Percentiles rank a stretch among this genome's conserved stretches.
Evolutionary conservation across 2,329 filamentous ascomycete species (phyloP).

Genomic region (Diaporthe nobilis): DNA sequence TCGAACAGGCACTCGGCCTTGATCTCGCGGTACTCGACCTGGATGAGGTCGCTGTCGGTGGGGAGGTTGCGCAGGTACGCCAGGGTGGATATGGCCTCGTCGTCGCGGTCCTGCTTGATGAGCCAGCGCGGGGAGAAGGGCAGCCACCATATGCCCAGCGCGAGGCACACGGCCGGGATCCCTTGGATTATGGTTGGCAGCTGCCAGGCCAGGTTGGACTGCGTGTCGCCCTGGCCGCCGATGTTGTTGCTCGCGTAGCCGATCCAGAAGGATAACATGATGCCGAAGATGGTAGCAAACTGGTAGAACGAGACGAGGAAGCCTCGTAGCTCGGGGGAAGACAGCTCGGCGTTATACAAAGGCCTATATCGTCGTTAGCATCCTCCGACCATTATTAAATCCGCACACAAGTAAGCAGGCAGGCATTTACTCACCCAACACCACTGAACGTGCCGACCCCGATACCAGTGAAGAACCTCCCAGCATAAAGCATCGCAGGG

Average conservation of each 20-base stretch:
- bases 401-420: background rate
- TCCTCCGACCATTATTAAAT: background rate
- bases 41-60: conserved; percentile 52
- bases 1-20: conserved; percentile 61
- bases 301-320: conserved; percentile 76
- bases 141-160: conserved; percentile 57
- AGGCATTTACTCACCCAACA: conserved; percentile 48
- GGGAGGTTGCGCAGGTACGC: conserved; percentile 50
- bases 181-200: conserved; percentile 62
- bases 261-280: conserved; percentile 66
- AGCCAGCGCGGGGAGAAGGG: conserved; percentile 65
- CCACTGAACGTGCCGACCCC: conserved; percentile 64
- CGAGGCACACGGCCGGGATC: conserved; percentile 53
- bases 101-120: conserved; percentile 54
- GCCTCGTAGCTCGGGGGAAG: conserved; percentile 76
- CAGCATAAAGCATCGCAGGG: conserved; percentile 60
- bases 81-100: conserved; percentile 44
- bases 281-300: conserved; percentile 71
- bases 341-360: conserved; percentile 66
- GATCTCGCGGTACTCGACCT: conserved; percentile 62
- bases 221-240: conserved; percentile 59
- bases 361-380: conserved; percentile 46
- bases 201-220: conserved; percentile 59
- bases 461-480: conserved; percentile 64
- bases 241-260: conserved; percentile 63